phyloP scores from a whole-genome alignment of 805 yeast species.

The Starmera pachycereana region DNA sequence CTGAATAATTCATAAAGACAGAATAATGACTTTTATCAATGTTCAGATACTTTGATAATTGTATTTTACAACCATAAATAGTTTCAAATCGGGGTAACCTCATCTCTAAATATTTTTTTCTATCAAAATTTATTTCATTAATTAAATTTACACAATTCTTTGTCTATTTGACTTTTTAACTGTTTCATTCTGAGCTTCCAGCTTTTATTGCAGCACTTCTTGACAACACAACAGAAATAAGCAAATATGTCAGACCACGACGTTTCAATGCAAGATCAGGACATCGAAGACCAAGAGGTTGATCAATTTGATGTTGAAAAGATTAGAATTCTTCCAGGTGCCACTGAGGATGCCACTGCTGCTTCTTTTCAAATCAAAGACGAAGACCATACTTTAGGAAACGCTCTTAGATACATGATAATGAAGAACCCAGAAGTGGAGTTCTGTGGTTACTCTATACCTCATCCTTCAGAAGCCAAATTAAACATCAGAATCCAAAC shows the following conservation, averaged over 20 bases:
- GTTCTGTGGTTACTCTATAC: constrained; percentile 96
- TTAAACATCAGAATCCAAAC: constrained; percentile 91
- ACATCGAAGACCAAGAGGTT: constrained; percentile 12
- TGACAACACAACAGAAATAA: constrained; percentile 1
- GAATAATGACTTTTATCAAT: no score
- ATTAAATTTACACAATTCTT: no score
- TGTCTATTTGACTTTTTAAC: no score
- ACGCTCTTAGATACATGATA: constrained; percentile 84
- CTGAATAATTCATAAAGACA: no score
- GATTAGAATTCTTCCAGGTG: constrained; percentile 54
- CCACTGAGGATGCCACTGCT: constrained; percentile 87
- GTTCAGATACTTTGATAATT: no score
- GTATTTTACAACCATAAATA: no score
- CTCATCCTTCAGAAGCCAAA: constrained; percentile 92
- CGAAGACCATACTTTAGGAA: constrained; percentile 96
- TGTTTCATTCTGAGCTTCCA: no score
- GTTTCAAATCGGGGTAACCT: no score
- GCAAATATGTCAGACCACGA: constrained; percentile 13
- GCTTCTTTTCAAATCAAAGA: constrained; percentile 89
- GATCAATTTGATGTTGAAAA: constrained; percentile 16
- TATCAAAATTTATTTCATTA: no score
- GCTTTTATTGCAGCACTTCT: neutral
- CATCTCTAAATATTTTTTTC: no score
- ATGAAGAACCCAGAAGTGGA: constrained; percentile 98
- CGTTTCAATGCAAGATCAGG: constrained; percentile 18